Percentiles rank a stretch among this genome's conserved stretches.
These are phyloP conservation scores for Veloporphyrellus conicus DNA, from an alignment of 1,284 basidiomycete species.

Conservation along the genomic window DNA sequence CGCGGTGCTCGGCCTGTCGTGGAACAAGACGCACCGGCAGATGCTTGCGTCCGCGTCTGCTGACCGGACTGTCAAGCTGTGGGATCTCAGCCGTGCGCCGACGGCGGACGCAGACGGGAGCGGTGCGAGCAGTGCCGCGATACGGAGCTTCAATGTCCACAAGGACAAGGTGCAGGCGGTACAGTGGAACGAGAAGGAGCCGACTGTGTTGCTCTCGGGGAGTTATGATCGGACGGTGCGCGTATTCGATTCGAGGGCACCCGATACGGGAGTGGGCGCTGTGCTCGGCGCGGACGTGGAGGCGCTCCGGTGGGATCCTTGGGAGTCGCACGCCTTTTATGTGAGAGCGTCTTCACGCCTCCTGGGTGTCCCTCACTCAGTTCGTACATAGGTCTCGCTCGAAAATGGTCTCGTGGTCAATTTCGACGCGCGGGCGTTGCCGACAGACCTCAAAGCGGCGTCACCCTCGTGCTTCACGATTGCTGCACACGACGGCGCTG, in stretches of 20 bases:
- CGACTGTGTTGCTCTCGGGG: slow-evolving; percentile 86
- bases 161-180: slow-evolving; percentile 97
- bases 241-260: slow-evolving; percentile 88
- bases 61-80: slow-evolving; percentile 94
- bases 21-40: slow-evolving; percentile 89
- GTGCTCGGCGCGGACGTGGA: slow-evolving; percentile 89
- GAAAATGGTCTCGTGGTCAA: slow-evolving; percentile 91
- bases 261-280: slow-evolving; percentile 74
- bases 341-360: slow-evolving; percentile 45
- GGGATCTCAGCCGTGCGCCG: slow-evolving; percentile 84
- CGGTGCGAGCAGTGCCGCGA: slow-evolving; percentile 43
- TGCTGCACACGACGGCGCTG: slow-evolving; percentile 91
- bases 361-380: slow-evolving; percentile 1
- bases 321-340: slow-evolving; percentile 83
- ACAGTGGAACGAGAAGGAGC: slow-evolving; percentile 88
- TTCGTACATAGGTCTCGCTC: slow-evolving; percentile 67
- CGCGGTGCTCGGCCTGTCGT: slow-evolving; percentile 86
- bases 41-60: slow-evolving; percentile 90
- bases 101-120: slow-evolving; percentile 43
- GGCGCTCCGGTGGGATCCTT: slow-evolving; percentile 93
- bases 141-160: slow-evolving; percentile 86
- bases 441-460: slow-evolving; percentile 56
- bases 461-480: slow-evolving; percentile 82
- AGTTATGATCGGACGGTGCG: slow-evolving; percentile 92
- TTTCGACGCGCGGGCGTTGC: slow-evolving; percentile 84